Evolutionary conservation across 2,329 filamentous ascomycete species (phyloP).

Genomic region (Colletotrichum lindemuthianum): DNA sequence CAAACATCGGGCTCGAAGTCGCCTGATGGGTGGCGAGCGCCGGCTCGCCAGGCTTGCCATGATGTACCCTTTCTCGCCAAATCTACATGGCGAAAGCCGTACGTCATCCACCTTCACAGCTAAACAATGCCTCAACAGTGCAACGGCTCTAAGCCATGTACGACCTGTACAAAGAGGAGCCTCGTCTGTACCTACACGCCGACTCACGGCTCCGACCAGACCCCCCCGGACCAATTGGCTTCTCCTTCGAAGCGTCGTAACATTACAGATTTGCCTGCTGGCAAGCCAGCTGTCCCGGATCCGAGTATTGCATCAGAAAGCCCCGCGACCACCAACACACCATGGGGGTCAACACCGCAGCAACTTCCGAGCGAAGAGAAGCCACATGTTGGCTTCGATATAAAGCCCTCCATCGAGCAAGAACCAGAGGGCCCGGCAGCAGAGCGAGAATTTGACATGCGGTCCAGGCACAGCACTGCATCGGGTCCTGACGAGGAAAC

Average conservation of each 20-base stretch:
- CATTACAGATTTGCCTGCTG: conserved; percentile 27
- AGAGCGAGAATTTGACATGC: conserved; percentile 31
- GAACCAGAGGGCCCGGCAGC: conserved; percentile 14
- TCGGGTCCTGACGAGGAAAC: conserved; percentile 65
- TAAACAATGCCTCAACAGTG: conserved; percentile 37
- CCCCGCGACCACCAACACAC: conserved; percentile 23
- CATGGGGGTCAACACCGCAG: conserved; percentile 25
- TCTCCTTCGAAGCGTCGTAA: conserved; percentile 36
- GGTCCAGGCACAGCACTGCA: conserved; percentile 50
- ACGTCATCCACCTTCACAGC: conserved; percentile 6
- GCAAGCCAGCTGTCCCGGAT: conserved; percentile 18
- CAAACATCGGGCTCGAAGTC: background rate
- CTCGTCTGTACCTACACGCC: conserved; percentile 38
- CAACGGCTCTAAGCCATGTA: conserved; percentile 39
- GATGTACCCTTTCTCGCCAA: background rate
- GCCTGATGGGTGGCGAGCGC: conserved; percentile 25
- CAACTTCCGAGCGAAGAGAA: conserved; percentile 25
- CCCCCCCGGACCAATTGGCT: conserved; percentile 25
- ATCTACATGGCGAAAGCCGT: conserved; percentile 5
- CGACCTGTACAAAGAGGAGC: conserved; percentile 39
- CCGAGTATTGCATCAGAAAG: conserved; percentile 17
- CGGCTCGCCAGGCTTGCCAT: background rate
- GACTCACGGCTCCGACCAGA: conserved; percentile 25
- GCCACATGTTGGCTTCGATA: conserved; percentile 21
- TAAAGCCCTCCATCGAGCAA: conserved; percentile 27